phyloP scores from a whole-genome alignment of 1,284 basidiomycete genomes.

The Violaceomyces palustris region DNA sequence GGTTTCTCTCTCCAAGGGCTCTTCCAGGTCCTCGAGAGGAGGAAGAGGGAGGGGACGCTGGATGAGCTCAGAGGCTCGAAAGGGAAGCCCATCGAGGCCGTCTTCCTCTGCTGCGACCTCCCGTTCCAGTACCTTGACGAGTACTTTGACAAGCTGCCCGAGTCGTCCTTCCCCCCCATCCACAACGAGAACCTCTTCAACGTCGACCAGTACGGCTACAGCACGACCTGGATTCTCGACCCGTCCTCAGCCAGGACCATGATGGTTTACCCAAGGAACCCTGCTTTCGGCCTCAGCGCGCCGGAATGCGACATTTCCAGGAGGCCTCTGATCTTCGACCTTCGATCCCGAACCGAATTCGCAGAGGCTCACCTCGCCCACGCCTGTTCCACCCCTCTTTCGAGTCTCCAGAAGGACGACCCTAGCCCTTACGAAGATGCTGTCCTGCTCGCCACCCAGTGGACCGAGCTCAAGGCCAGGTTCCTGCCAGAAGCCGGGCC shows the following conservation, averaged over 20 bases:
- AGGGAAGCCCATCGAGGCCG: constrained; percentile 13
- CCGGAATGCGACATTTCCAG: constrained; percentile 3
- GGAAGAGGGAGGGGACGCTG: constrained; percentile 12
- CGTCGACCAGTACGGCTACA: constrained; percentile 19
- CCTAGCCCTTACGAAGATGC: constrained; percentile 14
- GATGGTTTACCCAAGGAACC: constrained; percentile 20
- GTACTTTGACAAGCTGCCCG: constrained; percentile 18
- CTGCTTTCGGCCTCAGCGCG: no score
- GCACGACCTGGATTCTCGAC: constrained; percentile 17
- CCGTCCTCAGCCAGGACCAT: constrained; percentile 8
- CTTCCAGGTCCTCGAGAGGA: constrained; percentile 15
- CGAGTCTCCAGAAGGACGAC: constrained; percentile 8
- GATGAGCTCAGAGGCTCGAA: constrained; percentile 8
- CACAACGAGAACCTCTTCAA: constrained; percentile 21
- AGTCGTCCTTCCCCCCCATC: constrained; percentile 7
- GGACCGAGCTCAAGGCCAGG: constrained; percentile 13
- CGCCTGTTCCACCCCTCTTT: constrained; percentile 12
- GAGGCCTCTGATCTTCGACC: constrained; percentile 14
- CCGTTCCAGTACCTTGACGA: constrained; percentile 33
- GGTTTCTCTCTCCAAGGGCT: constrained; percentile 22
- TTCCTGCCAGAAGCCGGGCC: no score
- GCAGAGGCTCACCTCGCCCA: constrained; percentile 2
- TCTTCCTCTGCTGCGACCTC: constrained; percentile 30
- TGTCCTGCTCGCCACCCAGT: constrained; percentile 13
- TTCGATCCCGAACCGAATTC: constrained; percentile 7